A percentile compares a stretch with the other conserved stretches of the same genome.
These are phyloP conservation scores for Mucor racemosus DNA, from an alignment of 371 early-diverging fungal species.

Conservation along the genomic window DNA sequence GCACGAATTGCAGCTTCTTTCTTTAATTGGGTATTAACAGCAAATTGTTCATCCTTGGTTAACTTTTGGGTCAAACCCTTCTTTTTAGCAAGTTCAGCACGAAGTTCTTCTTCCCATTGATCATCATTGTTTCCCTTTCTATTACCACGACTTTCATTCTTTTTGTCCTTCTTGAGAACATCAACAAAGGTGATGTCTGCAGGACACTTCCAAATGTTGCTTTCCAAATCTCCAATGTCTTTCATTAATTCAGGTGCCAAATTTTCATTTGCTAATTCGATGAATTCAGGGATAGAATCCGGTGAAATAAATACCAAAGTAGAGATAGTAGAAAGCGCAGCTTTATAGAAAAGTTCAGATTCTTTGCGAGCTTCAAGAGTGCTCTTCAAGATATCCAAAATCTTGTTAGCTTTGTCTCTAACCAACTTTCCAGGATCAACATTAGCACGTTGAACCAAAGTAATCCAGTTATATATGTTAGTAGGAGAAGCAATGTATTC, in stretches of 20 bases:
- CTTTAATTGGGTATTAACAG: conserved; percentile 73
- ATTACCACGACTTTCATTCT: conserved; percentile 54
- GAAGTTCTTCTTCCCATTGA: conserved; percentile 86
- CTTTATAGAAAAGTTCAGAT: conserved; percentile 56
- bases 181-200: conserved; percentile 73
- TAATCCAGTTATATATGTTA: conserved; percentile 85
- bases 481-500: conserved; percentile 68
- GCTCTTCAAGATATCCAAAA: conserved; percentile 51
- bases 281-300: conserved; percentile 49
- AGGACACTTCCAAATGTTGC: conserved; percentile 71
- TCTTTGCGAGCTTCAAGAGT: conserved; percentile 32
- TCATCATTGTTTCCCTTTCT: conserved; percentile 70
- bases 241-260: conserved; percentile 52
- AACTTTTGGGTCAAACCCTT: conserved; percentile 63
- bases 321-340: conserved; percentile 60
- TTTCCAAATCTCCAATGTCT: conserved; percentile 57
- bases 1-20: conserved; percentile 79
- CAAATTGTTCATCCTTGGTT: conserved; percentile 83
- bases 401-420: conserved; percentile 38
- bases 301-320: conserved; percentile 65
- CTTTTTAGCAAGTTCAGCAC: conserved; percentile 79
- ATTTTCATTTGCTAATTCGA: conserved; percentile 50
- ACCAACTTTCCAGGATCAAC: conserved; percentile 78
- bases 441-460: conserved; percentile 75
- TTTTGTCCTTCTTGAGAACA: conserved; percentile 56